phyloP scores from a whole-genome alignment of 805 yeast species.

The Tetrapisispora pingtungensis region DNA sequence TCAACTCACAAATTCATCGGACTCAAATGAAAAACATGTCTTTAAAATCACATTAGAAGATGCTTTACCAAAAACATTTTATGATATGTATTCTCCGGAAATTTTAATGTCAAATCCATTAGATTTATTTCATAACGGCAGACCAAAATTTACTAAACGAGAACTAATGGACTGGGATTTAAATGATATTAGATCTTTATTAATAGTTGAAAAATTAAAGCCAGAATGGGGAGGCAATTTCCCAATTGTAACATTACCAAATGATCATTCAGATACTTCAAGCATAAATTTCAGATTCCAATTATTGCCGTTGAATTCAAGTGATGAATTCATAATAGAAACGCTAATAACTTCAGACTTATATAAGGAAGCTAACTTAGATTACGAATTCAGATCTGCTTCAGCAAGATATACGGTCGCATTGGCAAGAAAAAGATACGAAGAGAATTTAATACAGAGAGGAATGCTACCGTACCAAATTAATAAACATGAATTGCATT shows the following conservation, averaged over 20 bases:
- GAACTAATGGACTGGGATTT: slow-evolving; percentile 60
- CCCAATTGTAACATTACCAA: slow-evolving; percentile 31
- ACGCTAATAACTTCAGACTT: slow-evolving; percentile 49
- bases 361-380: slow-evolving; percentile 55
- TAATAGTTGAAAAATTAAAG: slow-evolving; percentile 40
- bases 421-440: slow-evolving; percentile 45
- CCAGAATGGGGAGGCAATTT: slow-evolving; percentile 49
- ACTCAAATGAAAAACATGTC: slow-evolving; percentile 7
- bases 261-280: neutral
- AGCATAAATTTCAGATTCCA: slow-evolving; percentile 35
- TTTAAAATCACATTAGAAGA: slow-evolving; percentile 33
- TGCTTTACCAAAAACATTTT: slow-evolving; percentile 42
- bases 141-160: slow-evolving; percentile 55
- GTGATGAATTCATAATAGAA: slow-evolving; percentile 40
- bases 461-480: slow-evolving; percentile 4
- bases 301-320: slow-evolving; percentile 42
- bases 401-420: slow-evolving; percentile 55
- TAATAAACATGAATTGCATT: slow-evolving; percentile 20
- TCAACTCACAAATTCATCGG: slow-evolving; percentile 4
- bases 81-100: slow-evolving; percentile 51
- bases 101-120: slow-evolving; percentile 34
- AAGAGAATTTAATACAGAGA: slow-evolving; percentile 10
- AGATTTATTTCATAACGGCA: slow-evolving; percentile 39
- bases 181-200: slow-evolving; percentile 56
- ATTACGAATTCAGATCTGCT: slow-evolving; percentile 41